Base-by-base conservation (phyloP, 202 grass and related monocot genomes). In the Musa balbisiana region DNA sequence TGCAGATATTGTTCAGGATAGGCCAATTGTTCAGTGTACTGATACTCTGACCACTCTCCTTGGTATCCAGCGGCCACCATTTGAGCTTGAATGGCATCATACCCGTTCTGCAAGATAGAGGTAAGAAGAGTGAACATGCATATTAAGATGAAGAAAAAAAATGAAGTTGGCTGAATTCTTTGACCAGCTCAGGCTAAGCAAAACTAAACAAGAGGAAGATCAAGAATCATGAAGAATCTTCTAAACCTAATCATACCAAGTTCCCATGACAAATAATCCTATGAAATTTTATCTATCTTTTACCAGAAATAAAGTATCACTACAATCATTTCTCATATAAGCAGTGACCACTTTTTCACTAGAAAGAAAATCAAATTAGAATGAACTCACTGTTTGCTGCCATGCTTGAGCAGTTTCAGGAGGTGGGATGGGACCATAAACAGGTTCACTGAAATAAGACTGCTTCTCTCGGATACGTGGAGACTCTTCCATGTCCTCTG, bases 401-500 rank as follows among this genome's bases (percentile, higher is more conserved):
- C 91, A 98, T 69, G 74, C 76, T 75, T 98, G 86, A 76, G 88
- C 76, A 76, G 83, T 75, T 73, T 93, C 88, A 81, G 94, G 93
- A 76, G 95, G 89, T 77, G 80, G 89, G 9, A 90, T 67, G 27
- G 91, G 95, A 5, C 95, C 95, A 88, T 99, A 99, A 71, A 90
- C 55, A 67, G 91, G 95, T 86, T 98, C 88, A 51, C 64, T 75
- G 77, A 98, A 98, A 89, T 99, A 86, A 33, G 88, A 82, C 51
- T 92, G 95, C 67, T 82, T 89, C 80, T 93, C 73, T 62, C 81
- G 82, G 59, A 79, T 75, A 62, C 8, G 82, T 73, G 85, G 84
- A 51, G 84, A 92, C 67, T 86, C 87, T 22, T 93, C 91, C 91
- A 94, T 99, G 79, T 99, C 95, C 64, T 94, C 95, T 33, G 87